Evolutionary conservation across 345 rosid genomes (phyloP).

Genomic region (Eutrema heterophyllum): DNA sequence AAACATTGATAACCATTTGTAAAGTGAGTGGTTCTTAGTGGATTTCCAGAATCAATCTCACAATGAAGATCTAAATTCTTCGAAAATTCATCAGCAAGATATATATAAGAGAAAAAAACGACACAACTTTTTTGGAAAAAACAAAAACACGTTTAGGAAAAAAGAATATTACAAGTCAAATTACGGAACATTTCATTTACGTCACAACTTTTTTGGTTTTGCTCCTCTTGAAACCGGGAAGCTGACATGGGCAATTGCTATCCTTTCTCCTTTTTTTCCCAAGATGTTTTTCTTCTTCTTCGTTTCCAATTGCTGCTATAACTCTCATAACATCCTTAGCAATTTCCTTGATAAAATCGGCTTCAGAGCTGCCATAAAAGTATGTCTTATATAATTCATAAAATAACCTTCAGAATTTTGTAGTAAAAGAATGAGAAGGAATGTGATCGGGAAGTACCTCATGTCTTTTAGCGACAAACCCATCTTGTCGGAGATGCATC

Average conservation of each 20-base stretch:
- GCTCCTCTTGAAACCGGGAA: not conserved
- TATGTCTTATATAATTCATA: not conserved
- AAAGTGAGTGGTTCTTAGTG: too few species aligned
- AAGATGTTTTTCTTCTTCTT: not conserved
- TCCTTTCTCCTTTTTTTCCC: not conserved
- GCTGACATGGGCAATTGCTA: not conserved
- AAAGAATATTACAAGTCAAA: not conserved
- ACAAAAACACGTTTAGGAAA: too few species aligned
- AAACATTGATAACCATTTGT: too few species aligned
- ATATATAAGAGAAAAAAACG: not conserved
- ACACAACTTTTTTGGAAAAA: too few species aligned
- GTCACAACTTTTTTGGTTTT: not conserved
- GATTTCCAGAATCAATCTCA: too few species aligned
- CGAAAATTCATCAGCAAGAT: too few species aligned
- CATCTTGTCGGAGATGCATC: constrained; percentile 11
- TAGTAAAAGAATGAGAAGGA: not conserved
- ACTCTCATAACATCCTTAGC: not conserved
- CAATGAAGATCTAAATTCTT: too few species aligned
- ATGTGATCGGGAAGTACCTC: not conserved
- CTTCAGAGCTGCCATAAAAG: constrained; percentile 9
- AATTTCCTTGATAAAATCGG: constrained; percentile 6
- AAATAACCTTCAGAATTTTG: not conserved
- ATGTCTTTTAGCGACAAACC: constrained; percentile 5
- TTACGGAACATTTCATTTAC: not conserved
- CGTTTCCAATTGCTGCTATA: not conserved